Base-by-base conservation (phyloP, 495 filamentous ascomycete species). In the Aeminium ludgeri region DNA sequence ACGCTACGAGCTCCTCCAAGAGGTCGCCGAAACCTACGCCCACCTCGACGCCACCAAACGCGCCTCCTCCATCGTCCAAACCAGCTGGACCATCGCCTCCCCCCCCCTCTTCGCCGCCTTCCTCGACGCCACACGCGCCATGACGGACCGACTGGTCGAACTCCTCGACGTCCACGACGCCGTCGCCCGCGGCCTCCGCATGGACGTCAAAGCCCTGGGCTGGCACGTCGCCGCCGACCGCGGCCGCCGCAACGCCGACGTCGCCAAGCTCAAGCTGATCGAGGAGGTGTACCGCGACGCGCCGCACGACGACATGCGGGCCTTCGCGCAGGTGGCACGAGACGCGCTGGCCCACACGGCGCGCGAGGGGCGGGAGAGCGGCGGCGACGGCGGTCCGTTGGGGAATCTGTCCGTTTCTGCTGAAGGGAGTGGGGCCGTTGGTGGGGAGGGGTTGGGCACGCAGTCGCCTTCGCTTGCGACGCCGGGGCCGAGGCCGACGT, bases 231-330 rank as follows among this genome's bases (percentile, higher is more conserved):
- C 34, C 19, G 40, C 35, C 7, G 49, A 48, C 30, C 2, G 40
- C 3, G 10, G 7, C 29, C 20, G 43, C 8, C 20, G 42, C 15
- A 52, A 54, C 2, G 10, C 16, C 3, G 57, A 60, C 30, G 41
- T 32, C 37, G 41, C 43, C 23, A 60, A 59, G 38, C 45, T 60
- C 13, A 32, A 38, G n/a, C 45, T 60, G 8, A 48, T 60, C 17
- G 40, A 44, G 11, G 51, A 53, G 25, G 47, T 43, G 10, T 53
- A 49, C 35, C 10, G 33, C 7, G 25, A 39, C 0, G 51, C 55
- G 13, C 59, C 57, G 31, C 56, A 54, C 1, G 54, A 54, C 27
- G 58, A 59, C 38, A 43, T 50, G 10, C n/a, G n/a, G n/a, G n/a
- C n/a, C n/a, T n/a, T n/a, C n/a, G n/a, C n/a, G 20, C 40, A 38